phyloP scores from a whole-genome alignment of 352 stramenopile species.

The Phytophthora pistaciae region DNA sequence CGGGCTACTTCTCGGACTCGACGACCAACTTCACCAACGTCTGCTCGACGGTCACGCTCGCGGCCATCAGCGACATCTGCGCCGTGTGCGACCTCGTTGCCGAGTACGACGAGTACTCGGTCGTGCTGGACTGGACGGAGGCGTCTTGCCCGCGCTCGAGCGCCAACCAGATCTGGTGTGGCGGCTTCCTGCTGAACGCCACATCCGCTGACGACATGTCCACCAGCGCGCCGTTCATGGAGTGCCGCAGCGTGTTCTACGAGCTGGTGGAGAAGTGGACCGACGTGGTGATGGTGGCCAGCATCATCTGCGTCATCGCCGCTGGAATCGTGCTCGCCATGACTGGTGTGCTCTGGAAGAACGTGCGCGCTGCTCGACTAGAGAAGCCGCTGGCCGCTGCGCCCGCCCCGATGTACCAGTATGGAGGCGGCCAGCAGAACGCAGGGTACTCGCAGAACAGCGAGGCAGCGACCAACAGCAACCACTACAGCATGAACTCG shows the following conservation, averaged over 20 bases:
- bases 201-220: conserved; percentile 52
- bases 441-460: conserved; percentile 28
- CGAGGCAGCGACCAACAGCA: conserved; percentile 34
- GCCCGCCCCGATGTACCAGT: conserved; percentile 41
- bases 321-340: conserved; percentile 63
- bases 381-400: conserved; percentile 24
- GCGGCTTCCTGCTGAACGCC: conserved; percentile 64
- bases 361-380: conserved; percentile 33
- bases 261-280: conserved; percentile 77
- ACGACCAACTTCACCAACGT: conserved; percentile 65
- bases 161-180: conserved; percentile 78
- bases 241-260: conserved; percentile 72
- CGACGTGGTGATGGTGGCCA: conserved; percentile 60
- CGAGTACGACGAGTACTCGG: conserved; percentile 69
- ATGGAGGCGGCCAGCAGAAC: conserved; percentile 23
- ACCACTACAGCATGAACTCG: conserved; percentile 47
- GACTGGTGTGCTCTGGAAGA: conserved; percentile 61
- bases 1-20: conserved; percentile 46
- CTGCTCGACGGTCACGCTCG: conserved; percentile 51
- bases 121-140: conserved; percentile 75
- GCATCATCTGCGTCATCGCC: conserved; percentile 63
- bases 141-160: conserved; percentile 58
- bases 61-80: conserved; percentile 63
- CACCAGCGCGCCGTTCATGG: conserved; percentile 63
- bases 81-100: conserved; percentile 60